Base-by-base conservation (phyloP, 2,329 filamentous ascomycete species). In the Alternaria panax region DNA sequence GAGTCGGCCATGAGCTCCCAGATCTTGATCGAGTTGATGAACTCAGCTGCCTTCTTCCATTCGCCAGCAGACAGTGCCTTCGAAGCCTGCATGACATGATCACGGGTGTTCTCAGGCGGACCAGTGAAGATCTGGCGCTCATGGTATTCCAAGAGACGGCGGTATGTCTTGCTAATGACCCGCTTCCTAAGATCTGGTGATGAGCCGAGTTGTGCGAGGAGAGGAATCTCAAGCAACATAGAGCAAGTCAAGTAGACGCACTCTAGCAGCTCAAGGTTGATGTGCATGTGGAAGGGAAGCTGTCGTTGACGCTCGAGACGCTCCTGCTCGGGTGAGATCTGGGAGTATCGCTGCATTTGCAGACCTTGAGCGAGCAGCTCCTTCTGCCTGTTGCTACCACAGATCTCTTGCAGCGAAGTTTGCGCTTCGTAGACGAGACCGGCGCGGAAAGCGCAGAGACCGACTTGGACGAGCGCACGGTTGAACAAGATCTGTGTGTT, bases 281-380 rank as follows among this genome's bases (percentile, higher is more conserved):
- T 99, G 86, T 99, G 95, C 93, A 99, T 97, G 85, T 99, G 95
- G 89, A 99, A 99, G 36, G 95, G 95, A 69, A 99, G 87, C 83
- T 99, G 95, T 73, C 95, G 90, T 83, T 98, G 94, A 78, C 95
- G 92, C 84, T 99, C 95, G 38, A 98, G 87, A 68, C 94, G 92
- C 84, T 99, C 95, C 81, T 99, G 95, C 82, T 99, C 95, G 18
- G 95, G 95, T 34, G 93, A 95, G 63, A 99, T 95, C 75, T 97
- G 93, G 73, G 88, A 94, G 83, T 93, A 99, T 70, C 95, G 88
- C 84, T 99, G 95, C 79, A 99, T 95, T 85, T 98, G 97, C 64
- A 99, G 92, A 79, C 95, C 96, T 82, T 99, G 95, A 38, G 95
- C 96, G 43, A 99, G 87, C 52, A 99, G 86, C 82, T 99, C 95